A percentile compares a stretch with the other conserved stretches of the same genome.
phyloP scores from a whole-genome alignment of 164 flowering plant genomes.

The Saururus chinensis region DNA sequence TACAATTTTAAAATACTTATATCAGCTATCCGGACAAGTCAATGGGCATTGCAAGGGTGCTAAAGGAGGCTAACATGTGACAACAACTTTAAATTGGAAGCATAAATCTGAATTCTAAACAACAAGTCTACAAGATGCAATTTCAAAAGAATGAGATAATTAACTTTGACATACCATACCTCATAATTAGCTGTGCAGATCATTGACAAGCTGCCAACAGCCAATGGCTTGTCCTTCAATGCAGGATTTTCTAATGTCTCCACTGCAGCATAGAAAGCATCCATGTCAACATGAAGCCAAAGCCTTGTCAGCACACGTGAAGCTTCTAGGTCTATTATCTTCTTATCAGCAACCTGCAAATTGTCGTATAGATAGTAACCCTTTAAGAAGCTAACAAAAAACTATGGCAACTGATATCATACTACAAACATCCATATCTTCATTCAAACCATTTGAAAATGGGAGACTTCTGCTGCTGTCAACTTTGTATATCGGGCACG shows the following conservation, averaged over 20 bases:
- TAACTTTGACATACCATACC: conserved; percentile 28
- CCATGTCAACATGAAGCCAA: conserved; percentile 99
- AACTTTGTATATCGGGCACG: conserved; percentile 50
- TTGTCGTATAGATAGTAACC: neutral
- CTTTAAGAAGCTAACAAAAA: neutral
- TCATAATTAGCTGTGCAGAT: conserved; percentile 96
- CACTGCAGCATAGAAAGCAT: conserved; percentile 98
- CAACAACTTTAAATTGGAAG: too few relatives aligned
- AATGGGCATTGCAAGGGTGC: neutral
- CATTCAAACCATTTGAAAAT: conserved; percentile 51
- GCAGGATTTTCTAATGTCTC: conserved; percentile 79
- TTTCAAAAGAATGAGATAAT: too few relatives aligned
- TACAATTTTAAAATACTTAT: neutral
- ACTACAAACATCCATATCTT: neutral
- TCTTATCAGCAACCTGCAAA: conserved; percentile 69
- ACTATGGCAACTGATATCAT: neutral
- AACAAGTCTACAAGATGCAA: neutral
- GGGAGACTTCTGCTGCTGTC: conserved; percentile 41
- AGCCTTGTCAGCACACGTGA: conserved; percentile 63
- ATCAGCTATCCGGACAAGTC: neutral
- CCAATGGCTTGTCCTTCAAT: conserved; percentile 82
- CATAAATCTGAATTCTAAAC: neutral
- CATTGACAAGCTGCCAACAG: conserved; percentile 98
- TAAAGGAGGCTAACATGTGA: too few relatives aligned
- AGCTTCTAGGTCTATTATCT: conserved; percentile 69